phyloP scores from a whole-genome alignment of 306 rosid species.

The Carpinus fangiana region DNA sequence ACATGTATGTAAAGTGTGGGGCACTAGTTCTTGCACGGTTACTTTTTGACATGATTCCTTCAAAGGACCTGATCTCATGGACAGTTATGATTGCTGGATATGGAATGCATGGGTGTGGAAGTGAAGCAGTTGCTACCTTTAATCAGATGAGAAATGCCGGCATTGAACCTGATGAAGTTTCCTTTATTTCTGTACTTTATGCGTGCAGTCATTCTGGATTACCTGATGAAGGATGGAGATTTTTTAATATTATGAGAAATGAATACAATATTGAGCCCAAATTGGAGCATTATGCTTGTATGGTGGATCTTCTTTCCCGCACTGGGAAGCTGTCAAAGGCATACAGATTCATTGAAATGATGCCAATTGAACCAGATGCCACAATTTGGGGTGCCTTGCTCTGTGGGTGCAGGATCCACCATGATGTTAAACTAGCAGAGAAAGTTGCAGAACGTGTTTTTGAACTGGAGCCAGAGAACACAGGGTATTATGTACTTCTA shows the following conservation, averaged over 20 bases:
- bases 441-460: constrained; percentile 69
- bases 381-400: constrained; percentile 73
- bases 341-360: constrained; percentile 47
- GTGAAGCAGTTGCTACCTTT: constrained; percentile 56
- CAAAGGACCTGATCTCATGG: constrained; percentile 66
- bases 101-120: constrained; percentile 79
- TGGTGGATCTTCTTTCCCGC: constrained; percentile 81
- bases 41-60: constrained; percentile 48
- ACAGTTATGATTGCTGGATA: constrained; percentile 70
- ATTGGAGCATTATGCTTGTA: constrained; percentile 66
- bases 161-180: constrained; percentile 55
- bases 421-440: constrained; percentile 69
- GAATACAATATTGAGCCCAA: constrained; percentile 50
- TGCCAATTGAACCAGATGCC: constrained; percentile 70
- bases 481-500: constrained; percentile 68
- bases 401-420: constrained; percentile 69
- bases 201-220: constrained; percentile 75
- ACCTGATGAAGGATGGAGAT: constrained; percentile 60
- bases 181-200: constrained; percentile 64
- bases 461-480: constrained; percentile 69
- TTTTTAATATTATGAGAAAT: constrained; percentile 49
- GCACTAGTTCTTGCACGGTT: constrained; percentile 49
- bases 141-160: constrained; percentile 54
- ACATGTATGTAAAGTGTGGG: constrained; percentile 73
- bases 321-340: constrained; percentile 60